Evolutionary conservation across 1,284 basidiomycete species (phyloP).

Genomic region (Pascua guehoae): DNA sequence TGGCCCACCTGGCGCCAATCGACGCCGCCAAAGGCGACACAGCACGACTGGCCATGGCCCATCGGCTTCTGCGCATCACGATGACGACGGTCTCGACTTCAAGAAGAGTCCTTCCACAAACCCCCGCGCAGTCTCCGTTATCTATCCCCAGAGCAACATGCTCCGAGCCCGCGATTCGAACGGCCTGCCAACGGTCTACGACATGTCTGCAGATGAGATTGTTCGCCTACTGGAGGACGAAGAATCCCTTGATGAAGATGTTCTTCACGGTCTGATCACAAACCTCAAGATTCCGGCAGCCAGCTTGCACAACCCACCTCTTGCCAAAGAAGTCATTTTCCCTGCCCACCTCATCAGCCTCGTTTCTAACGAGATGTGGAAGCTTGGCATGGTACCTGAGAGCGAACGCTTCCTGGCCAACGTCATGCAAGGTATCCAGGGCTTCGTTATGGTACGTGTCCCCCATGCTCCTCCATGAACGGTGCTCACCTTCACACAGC

Average conservation of each 20-base stretch:
- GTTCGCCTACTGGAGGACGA: slow-evolving; percentile 88
- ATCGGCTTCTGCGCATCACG: slow-evolving; percentile 2
- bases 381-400: slow-evolving; percentile 93
- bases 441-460: slow-evolving; percentile 86
- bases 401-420: slow-evolving; percentile 98
- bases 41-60: slow-evolving; percentile 34
- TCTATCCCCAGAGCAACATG: slow-evolving; percentile 68
- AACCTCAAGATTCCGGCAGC: slow-evolving; percentile 91
- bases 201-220: slow-evolving; percentile 92
- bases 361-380: slow-evolving; percentile 99
- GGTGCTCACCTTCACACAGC: slow-evolving; percentile 30
- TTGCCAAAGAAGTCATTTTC: slow-evolving; percentile 97
- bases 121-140: slow-evolving; percentile 88
- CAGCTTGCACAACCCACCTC: slow-evolving; percentile 82
- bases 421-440: slow-evolving; percentile 97
- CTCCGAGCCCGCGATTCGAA: slow-evolving; percentile 60
- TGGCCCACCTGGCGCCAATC: slow-evolving; percentile 18
- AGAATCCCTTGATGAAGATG: slow-evolving; percentile 88
- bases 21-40: slow-evolving; percentile 56
- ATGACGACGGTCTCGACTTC: slow-evolving; percentile 14
- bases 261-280: slow-evolving; percentile 83
- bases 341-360: slow-evolving; percentile 98
- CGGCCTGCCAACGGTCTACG: slow-evolving; percentile 69
- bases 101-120: slow-evolving; percentile 71
- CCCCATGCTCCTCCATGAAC: not conserved